A percentile compares a stretch with the other conserved stretches of the same genome.
phyloP scores from a whole-genome alignment of 305 asterid genomes.

The Rubia tinctorum region DNA sequence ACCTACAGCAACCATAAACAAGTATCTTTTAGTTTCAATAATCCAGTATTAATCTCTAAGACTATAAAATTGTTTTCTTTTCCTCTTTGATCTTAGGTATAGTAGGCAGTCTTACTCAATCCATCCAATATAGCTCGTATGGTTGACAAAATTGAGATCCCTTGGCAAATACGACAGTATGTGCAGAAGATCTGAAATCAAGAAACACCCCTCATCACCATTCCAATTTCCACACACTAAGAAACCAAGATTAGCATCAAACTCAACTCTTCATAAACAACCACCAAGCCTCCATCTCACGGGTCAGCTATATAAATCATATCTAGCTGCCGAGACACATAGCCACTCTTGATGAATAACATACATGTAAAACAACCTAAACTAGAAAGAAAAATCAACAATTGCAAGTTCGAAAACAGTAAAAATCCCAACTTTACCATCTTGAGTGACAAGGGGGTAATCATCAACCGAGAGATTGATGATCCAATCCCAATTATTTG shows the following conservation, averaged over 20 bases:
- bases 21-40: slow-evolving; percentile 4
- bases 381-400: neutral
- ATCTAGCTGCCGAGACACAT: too few relatives aligned
- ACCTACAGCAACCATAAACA: slow-evolving; percentile 36
- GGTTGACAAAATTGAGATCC: slow-evolving; percentile 87
- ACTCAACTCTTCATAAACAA: neutral
- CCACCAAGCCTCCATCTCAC: neutral
- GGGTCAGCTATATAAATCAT: too few relatives aligned
- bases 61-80: neutral
- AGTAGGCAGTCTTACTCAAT: slow-evolving; percentile 62
- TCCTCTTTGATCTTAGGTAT: neutral
- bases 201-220: slow-evolving; percentile 21
- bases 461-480: slow-evolving; percentile 63
- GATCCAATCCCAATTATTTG: slow-evolving; percentile 84
- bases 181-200: slow-evolving; percentile 86
- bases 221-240: neutral
- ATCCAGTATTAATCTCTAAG: neutral
- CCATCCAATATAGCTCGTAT: slow-evolving; percentile 95
- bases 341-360: neutral
- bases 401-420: neutral
- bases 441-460: slow-evolving; percentile 90
- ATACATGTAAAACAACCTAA: neutral
- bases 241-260: neutral
- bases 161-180: slow-evolving; percentile 78
- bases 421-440: slow-evolving; percentile 47